A percentile compares a stretch with the other conserved stretches of the same genome.
phyloP scores from a whole-genome alignment of 129 eudicot species.

The Artemisia tridentata region DNA sequence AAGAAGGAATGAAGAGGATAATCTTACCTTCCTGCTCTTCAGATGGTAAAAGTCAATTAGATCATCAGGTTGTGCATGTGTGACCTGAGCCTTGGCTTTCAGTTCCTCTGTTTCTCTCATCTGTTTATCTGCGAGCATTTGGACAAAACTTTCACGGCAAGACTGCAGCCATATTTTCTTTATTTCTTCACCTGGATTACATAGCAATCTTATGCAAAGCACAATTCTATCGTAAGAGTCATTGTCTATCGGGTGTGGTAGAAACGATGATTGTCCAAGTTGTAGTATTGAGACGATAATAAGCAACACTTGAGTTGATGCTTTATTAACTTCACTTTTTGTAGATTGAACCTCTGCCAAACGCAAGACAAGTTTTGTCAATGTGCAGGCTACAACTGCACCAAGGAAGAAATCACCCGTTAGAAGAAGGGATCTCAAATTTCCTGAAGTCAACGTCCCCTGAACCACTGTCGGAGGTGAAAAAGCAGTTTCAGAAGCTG shows the following conservation, averaged over 20 bases:
- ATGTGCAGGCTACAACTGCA: conserved; percentile 89
- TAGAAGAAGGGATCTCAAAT: conserved; percentile 85
- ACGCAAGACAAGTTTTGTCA: conserved; percentile 84
- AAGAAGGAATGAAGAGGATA: neutral
- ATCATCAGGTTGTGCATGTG: conserved; percentile 95
- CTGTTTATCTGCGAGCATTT: conserved; percentile 97
- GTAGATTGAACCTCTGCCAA: conserved; percentile 86
- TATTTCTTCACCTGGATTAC: conserved; percentile 63
- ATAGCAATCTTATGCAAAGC: conserved; percentile 73
- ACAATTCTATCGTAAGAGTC: conserved; percentile 84
- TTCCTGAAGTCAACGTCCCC: conserved; percentile 68
- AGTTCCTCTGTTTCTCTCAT: conserved; percentile 84
- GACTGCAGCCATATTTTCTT: conserved; percentile 89
- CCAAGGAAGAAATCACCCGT: conserved; percentile 95
- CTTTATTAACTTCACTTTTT: conserved; percentile 74
- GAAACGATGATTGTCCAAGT: conserved; percentile 87
- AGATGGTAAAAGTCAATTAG: conserved; percentile 94
- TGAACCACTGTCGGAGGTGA: conserved; percentile 83
- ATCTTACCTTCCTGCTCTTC: conserved; percentile 88
- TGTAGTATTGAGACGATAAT: conserved; percentile 80
- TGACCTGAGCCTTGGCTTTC: conserved; percentile 84
- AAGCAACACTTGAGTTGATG: conserved; percentile 54
- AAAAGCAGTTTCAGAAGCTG: conserved; percentile 87
- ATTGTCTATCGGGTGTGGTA: conserved; percentile 93
- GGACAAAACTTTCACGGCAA: conserved; percentile 91